Evolutionary conservation across 1,284 basidiomycete species (phyloP), one percentile per base, ranked within the genome.

Genomic region (Spongispora temasekensis): DNA sequence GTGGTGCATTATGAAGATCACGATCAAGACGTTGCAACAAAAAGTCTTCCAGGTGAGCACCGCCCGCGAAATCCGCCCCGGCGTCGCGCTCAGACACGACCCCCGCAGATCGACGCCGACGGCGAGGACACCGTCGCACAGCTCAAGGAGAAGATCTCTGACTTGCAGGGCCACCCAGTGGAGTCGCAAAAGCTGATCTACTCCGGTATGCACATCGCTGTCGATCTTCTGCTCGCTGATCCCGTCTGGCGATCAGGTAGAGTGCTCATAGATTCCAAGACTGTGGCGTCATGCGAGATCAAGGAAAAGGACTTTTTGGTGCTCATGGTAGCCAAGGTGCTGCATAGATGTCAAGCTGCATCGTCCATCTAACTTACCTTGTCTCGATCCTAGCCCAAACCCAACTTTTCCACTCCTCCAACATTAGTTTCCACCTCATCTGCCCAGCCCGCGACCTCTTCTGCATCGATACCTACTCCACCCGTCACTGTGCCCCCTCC

Each of bases 251-350:
- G 46, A 57, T 28, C 71, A 95, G 97, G 97, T 63, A 97, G 98
- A 82, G 92, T 99, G 54, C 83, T 99, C 42, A 77, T 86, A 21
- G 95, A 99, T 77, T 86, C 89, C 61, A 95, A 95, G 81, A 91
- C 90, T 1, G 85, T 99, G 42, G 92, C 87, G 66, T 90, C 90
- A 60, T 93, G 91, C 73, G 89, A 91, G 62, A 93, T 99, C 81
- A 97, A 98, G 79, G 97, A 99, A 79, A 99, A 98, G 81, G 97
- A 98, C 76, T 99, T 99, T 80, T 81, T 99, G 61, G 97, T 99
- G 21, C 86, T 99, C 53, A 99, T 99, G 97, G 93, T 98, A 51
- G 89, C 94, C 58, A 99, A 98, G 87, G 95, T 95, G 37, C 23
- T n/a, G n/a, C 50, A 65, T 62, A 72, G 42, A 44, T 51, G 56